These are phyloP conservation scores for Penicillium sp. DNA, from an alignment of 2,329 filamentous ascomycete genomes.

Conservation along the genomic window DNA sequence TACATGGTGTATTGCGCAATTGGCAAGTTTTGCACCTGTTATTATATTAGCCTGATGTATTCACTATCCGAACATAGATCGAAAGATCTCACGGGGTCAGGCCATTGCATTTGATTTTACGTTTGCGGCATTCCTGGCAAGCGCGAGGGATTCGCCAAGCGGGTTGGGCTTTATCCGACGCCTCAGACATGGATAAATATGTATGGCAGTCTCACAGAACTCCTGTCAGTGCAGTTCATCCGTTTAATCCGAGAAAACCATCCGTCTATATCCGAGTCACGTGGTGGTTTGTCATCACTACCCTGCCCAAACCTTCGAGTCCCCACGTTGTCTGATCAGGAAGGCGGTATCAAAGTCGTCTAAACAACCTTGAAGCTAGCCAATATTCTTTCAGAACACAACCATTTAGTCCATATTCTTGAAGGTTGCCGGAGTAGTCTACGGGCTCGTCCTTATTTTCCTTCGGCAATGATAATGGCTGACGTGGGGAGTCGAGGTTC, in stretches of 20 bases:
- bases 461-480: no score
- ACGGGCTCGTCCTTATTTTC: no score
- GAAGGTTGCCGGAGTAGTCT: no score
- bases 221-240: conserved; percentile 4
- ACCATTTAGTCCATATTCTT: no score
- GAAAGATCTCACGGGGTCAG: conserved; percentile 24
- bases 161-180: conserved; percentile 4
- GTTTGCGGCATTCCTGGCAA: conserved; percentile 36
- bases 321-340: no score
- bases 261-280: conserved; percentile 20
- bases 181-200: conserved; percentile 21
- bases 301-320: no score
- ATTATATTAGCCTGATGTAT: background rate
- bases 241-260: conserved; percentile 7
- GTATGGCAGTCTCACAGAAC: background rate
- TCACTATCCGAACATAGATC: background rate
- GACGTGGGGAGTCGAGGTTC: no score
- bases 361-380: no score
- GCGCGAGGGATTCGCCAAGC: conserved; percentile 34
- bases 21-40: conserved; percentile 32
- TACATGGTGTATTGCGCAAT: conserved; percentile 25
- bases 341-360: no score
- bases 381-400: no score
- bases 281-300: conserved; percentile 1
- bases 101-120: conserved; percentile 38